These are phyloP conservation scores for Pseudogymnoascus sp. DNA, from an alignment of 2,329 filamentous ascomycete genomes.

Conservation along the genomic window DNA sequence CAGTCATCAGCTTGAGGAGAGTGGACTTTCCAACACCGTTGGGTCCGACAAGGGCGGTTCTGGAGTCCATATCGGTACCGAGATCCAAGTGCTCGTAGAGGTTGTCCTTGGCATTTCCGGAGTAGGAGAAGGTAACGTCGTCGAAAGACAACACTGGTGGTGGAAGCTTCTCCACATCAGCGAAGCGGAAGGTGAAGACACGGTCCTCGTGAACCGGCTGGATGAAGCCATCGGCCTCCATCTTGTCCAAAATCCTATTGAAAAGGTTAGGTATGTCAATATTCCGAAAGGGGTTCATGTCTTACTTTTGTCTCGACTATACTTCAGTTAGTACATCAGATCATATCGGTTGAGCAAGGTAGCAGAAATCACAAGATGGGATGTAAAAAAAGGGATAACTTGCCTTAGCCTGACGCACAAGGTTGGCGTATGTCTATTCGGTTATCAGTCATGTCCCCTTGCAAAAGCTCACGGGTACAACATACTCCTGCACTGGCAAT, in stretches of 20 bases:
- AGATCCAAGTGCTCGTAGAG: slow-evolving; percentile 95
- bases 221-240: slow-evolving; percentile 99
- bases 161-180: slow-evolving; percentile 97
- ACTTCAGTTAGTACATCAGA: not conserved
- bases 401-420: slow-evolving; percentile 88
- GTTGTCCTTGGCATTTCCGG: slow-evolving; percentile 78
- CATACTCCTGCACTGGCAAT: slow-evolving; percentile 83
- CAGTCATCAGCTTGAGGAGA: slow-evolving; percentile 90
- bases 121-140: slow-evolving; percentile 97
- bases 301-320: slow-evolving; percentile 71
- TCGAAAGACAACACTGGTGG: slow-evolving; percentile 95
- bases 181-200: slow-evolving; percentile 96
- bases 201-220: slow-evolving; percentile 77
- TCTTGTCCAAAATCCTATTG: slow-evolving; percentile 85
- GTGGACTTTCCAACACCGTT: slow-evolving; percentile 99
- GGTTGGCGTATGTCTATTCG: slow-evolving; percentile 77
- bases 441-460: not conserved
- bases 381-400: not conserved
- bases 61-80: slow-evolving; percentile 99
- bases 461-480: not conserved
- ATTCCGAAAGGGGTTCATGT: not conserved
- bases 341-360: not conserved
- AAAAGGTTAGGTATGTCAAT: not conserved
- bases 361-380: not conserved
- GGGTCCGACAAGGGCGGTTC: slow-evolving; percentile 91